These are phyloP conservation scores for Ophiostoma populinum DNA, from an alignment of 2,329 filamentous ascomycete species.

Conservation along the genomic window DNA sequence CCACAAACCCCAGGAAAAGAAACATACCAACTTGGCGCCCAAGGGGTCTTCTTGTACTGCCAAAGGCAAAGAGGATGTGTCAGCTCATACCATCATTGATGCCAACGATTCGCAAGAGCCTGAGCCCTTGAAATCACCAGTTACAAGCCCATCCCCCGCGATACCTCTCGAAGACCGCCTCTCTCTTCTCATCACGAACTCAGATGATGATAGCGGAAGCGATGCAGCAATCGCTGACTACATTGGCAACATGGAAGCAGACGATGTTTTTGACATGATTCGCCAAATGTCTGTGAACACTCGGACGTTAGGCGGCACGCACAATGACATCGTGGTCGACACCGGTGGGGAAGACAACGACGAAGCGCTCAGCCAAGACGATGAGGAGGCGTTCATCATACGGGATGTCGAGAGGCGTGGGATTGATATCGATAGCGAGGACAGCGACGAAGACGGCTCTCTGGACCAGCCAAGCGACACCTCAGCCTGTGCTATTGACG, in stretches of 20 bases:
- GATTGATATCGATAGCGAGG: constrained; percentile 19
- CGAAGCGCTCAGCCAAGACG: neutral
- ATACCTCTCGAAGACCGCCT: too few relatives aligned
- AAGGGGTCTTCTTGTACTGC: too few relatives aligned
- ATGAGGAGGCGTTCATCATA: constrained; percentile 11
- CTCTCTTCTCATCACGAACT: neutral
- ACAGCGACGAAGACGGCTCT: neutral
- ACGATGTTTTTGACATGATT: constrained; percentile 18
- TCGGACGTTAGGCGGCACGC: constrained; percentile 27
- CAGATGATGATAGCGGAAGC: constrained; percentile 18
- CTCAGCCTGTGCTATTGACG: constrained; percentile 33
- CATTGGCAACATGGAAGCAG: constrained; percentile 44
- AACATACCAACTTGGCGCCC: too few relatives aligned
- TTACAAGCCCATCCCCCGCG: too few relatives aligned
- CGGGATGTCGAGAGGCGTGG: constrained; percentile 15
- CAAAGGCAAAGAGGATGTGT: too few relatives aligned
- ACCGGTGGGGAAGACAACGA: constrained; percentile 4
- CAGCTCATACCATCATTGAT: too few relatives aligned
- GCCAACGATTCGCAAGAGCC: too few relatives aligned
- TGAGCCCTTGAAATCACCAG: too few relatives aligned
- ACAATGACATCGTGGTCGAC: constrained; percentile 20
- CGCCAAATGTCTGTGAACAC: constrained; percentile 15
- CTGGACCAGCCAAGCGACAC: neutral
- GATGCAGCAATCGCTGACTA: constrained; percentile 51
- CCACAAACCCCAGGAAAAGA: too few relatives aligned